Evolutionary conservation across 345 rosid genomes (phyloP), one percentile per base, ranked within the genome.

Genomic region (Reutealis trisperma): DNA sequence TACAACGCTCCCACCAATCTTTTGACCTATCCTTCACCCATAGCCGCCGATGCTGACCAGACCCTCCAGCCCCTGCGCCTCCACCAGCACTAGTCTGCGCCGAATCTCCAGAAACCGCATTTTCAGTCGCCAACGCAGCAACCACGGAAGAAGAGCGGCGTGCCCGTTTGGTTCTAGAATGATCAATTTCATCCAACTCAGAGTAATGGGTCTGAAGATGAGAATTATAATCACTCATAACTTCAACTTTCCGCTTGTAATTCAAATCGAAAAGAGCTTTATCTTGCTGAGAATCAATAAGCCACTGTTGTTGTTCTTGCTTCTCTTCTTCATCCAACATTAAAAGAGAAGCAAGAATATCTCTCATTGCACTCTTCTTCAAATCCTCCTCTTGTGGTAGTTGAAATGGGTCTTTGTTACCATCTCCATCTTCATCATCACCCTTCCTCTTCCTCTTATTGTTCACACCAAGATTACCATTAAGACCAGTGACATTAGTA

Each of bases 11-110:
- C 97, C 98, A 94, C 98, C 97, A 94, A 62, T 90, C 97, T 51
- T 92, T 91, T 0, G 94, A 88, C 76, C 98, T 80, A 67, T 91
- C 93, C 70, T 94, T 94, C 57, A 92, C 98, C 98, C 98, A 94
- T 52, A 94, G 57, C 76, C 97, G 84, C 84, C 98, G 76, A 24
- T 82, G 85, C 59, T 75, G 88, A 21, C 76, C 80, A 13, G 78
- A 74, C 27, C 77, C 47, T 34, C 78, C 34, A 58, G 71, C 27
- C 41, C 41, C 41, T 37, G 6, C 5, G 37, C 22, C 59, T 19
- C 59, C 59, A 54, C n/a, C 22, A 47, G 30, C 22, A 16, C 13
- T 15, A 6, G 12, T 45, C 68, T 47, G 30, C 45, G 65, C 49
- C 13, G 25, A 71, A 27, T 68, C 79, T 0, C 74, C 64, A 5